Percentiles rank a stretch among this genome's conserved stretches.
phyloP scores from a whole-genome alignment of 2,329 filamentous ascomycete genomes.

The Dendrostoma leiphaemia region DNA sequence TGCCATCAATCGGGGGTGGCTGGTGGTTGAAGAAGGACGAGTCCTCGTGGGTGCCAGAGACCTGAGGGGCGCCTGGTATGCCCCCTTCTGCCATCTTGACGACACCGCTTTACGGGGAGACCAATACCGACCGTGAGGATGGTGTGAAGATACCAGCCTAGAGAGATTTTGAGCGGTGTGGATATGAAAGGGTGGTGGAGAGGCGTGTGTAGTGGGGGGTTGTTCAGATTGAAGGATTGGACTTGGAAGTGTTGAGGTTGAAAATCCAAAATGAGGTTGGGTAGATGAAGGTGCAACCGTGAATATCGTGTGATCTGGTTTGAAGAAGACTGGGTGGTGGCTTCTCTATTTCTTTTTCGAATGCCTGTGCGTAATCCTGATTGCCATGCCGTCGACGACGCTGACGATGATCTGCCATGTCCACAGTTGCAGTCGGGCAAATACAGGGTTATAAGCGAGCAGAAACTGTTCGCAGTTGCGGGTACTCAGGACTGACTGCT shows the following conservation, averaged over 20 bases:
- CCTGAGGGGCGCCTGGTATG: conserved; percentile 13
- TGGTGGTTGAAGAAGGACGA: conserved; percentile 16
- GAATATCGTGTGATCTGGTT: no score
- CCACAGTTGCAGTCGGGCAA: background rate
- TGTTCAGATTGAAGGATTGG: no score
- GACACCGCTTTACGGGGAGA: no score
- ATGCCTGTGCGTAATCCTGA: background rate
- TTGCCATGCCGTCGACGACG: background rate
- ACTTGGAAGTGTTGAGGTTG: no score
- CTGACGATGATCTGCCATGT: background rate
- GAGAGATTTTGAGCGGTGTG: no score
- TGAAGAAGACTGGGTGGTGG: background rate
- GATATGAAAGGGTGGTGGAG: no score
- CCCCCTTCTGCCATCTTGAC: conserved; percentile 16
- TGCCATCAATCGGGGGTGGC: conserved; percentile 14
- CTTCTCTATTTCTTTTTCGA: background rate
- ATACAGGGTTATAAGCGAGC: no score
- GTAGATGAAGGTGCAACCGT: no score
- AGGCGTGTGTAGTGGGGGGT: no score
- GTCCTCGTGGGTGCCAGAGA: conserved; percentile 15
- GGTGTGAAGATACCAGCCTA: background rate
- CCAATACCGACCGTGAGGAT: background rate
- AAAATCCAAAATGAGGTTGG: no score
- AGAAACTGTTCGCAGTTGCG: no score
- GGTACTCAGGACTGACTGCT: no score